Evolutionary conservation across 768 basidiomycete genomes (phyloP), one percentile per base, ranked within the genome.

Genomic region (Mrakia frigida): DNA sequence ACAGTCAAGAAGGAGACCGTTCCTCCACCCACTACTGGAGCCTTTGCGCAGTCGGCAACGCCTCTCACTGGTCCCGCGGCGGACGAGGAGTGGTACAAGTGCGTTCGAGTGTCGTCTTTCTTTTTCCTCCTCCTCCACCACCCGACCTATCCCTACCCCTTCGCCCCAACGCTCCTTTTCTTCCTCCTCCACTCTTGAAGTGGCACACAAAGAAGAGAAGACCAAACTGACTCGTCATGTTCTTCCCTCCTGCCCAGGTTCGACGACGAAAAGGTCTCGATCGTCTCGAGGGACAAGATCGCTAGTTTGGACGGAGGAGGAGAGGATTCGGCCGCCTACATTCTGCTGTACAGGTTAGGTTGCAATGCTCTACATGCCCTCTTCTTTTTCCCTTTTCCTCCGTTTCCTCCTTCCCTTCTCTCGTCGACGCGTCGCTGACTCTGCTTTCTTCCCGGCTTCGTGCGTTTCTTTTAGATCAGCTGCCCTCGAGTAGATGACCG

Each of bases 301-400:
- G 81, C 87, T 37, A 89, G 89, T 11, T 87, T 98, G 75, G 94
- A 95, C 78, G 96, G 96, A 7, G 96, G 96, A 78, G 95, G 85
- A 6, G 92, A 95, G 85, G 93, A 94, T 83, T 91, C 91, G 74
- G 88, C 89, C 53, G 93, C 94, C 53, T 95, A 96, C 84, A 91
- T 97, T 79, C 83, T 97, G 81, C 84, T 97, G 81, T 96, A 96
- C 85, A 89, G 85, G 86, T 80, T 18, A 33, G 76, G 63, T 28
- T 0, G 35, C 33, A 11, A 13, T 4, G n/a, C 68, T 21, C n/a
- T n/a, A n/a, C 25, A 5, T 25, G 5, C 2, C 25, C 67, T 9
- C 33, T 23, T 37, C 7, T 70, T 13, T 5, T 46, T 70, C 28
- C 41, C 25, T 43, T 41, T 6, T 46, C 52, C 53, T 6, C 11